Percentiles rank a stretch among this genome's conserved stretches.
Evolutionary conservation across 495 filamentous ascomycete species (phyloP).

Genomic region (Wilcoxina mikolae): DNA sequence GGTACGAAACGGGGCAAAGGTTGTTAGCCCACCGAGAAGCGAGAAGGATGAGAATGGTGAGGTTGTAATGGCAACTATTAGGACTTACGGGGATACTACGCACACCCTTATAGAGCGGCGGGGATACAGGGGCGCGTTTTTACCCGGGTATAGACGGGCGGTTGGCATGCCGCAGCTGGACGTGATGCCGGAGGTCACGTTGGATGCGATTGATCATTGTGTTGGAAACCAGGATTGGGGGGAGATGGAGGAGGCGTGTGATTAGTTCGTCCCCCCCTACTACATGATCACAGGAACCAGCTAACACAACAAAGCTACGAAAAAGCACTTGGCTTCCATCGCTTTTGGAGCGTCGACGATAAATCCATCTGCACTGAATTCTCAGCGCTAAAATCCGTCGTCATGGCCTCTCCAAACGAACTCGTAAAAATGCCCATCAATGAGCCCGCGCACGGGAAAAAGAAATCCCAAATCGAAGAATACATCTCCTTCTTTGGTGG

Average conservation of each 20-base stretch:
- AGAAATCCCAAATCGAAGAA: constrained; percentile 81
- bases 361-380: constrained; percentile 75
- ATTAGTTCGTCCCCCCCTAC: constrained; percentile 39
- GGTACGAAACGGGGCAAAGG: constrained; percentile 50
- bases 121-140: constrained; percentile 54
- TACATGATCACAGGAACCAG: neutral
- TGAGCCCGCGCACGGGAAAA: constrained; percentile 76
- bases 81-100: constrained; percentile 82
- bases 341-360: constrained; percentile 91
- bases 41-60: constrained; percentile 38
- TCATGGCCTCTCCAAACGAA: constrained; percentile 73
- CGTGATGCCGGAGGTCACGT: constrained; percentile 47
- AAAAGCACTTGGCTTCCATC: constrained; percentile 73
- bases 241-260: constrained; percentile 69
- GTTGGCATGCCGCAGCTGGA: constrained; percentile 20
- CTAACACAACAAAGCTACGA: constrained; percentile 49
- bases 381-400: constrained; percentile 67
- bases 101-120: constrained; percentile 65
- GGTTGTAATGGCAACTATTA: constrained; percentile 57
- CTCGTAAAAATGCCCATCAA: constrained; percentile 94
- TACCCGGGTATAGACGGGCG: constrained; percentile 58
- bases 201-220: constrained; percentile 75
- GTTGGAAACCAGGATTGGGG: constrained; percentile 89
- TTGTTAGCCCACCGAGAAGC: constrained; percentile 43
- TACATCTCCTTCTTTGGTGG: constrained; percentile 79